Evolutionary conservation across 495 filamentous ascomycete species (phyloP).

Genomic region (Penicillium subrubescens): DNA sequence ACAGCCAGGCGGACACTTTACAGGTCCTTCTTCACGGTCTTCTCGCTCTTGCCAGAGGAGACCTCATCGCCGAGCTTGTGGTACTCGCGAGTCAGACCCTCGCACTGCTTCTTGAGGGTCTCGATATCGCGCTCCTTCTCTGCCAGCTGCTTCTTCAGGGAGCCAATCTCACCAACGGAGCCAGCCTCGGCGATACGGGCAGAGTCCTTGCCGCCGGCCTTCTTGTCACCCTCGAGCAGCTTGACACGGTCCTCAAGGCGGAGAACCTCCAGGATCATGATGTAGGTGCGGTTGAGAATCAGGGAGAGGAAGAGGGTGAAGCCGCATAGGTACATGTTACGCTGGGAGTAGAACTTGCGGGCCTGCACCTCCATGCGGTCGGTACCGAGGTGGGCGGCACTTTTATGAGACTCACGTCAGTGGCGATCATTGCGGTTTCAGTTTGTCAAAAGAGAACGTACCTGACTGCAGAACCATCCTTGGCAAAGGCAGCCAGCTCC

Average conservation of each 20-base stretch:
- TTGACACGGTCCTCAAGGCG: constrained; percentile 93
- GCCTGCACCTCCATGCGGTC: constrained; percentile 98
- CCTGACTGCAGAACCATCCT: constrained; percentile 49
- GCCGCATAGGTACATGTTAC: constrained; percentile 99
- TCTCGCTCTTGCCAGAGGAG: constrained; percentile 53
- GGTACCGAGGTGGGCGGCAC: constrained; percentile 72
- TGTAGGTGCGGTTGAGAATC: constrained; percentile 98
- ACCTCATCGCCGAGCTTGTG: constrained; percentile 77
- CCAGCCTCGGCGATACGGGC: constrained; percentile 64
- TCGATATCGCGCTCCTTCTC: constrained; percentile 74
- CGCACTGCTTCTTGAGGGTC: constrained; percentile 82
- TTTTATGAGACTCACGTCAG: constrained; percentile 40
- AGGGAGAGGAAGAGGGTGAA: constrained; percentile 98
- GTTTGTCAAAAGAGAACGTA: constrained; percentile 24
- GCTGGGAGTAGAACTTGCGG: constrained; percentile 99
- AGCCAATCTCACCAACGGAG: constrained; percentile 73
- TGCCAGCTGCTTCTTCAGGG: constrained; percentile 69
- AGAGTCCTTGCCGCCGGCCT: constrained; percentile 70
- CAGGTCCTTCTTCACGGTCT: constrained; percentile 67
- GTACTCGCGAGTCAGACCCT: constrained; percentile 79
- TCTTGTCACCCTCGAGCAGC: constrained; percentile 77
- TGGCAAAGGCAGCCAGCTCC: constrained; percentile 68
- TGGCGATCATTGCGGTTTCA: not conserved
- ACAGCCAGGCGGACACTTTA: constrained; percentile 37
- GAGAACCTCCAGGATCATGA: constrained; percentile 92